Evolutionary conservation across 352 stramenopile species (phyloP), one percentile per base, ranked within the genome.

Genomic region (Globisporangium radiosum): DNA sequence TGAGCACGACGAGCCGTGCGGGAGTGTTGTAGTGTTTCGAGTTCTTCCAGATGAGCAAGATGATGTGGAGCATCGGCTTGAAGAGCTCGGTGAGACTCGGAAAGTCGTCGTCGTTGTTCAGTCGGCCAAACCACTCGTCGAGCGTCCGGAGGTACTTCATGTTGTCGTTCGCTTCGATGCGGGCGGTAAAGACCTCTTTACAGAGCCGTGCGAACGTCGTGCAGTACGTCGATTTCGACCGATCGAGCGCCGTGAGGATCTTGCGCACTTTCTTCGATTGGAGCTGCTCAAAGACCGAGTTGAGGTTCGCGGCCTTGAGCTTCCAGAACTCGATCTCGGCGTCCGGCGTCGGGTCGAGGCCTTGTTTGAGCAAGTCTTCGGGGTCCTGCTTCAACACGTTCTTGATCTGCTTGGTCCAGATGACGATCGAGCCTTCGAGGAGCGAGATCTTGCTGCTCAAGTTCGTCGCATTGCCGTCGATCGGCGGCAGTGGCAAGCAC

Each of bases 351-450:
- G 97, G 96, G 65, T 99, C 90, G 37, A 97, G 75, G 2, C 96
- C 96, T 64, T 97, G 83, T 72, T 99, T 99, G 14, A 99, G 81
- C 54, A 98, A 70, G 55, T 91, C 81, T 62, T 99, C 97, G 0
- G 97, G 96, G 75, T 99, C 96, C 73, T 98, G 95, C 70, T 98
- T 98, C 25, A 99, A 75, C 3, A 99, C 92, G 64, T 94, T 97
- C 70, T 99, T 99, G 69, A 99, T 99, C 73, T 99, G 96, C 69
- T 99, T 99, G 40, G 96, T 99, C 97, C 97, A 99, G 1, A 96
- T 99, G 52, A 99, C 96, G 58, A 99, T 98, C 44, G 95, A 97
- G 5, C 93, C 90, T 73, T 99, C 97, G 0, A 99, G 76, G n/a
- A 99, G 71, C 11, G 95, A 97, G 60, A 99, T 97, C 42, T 96